These are phyloP conservation scores for Hypoxylon sp. DNA, from an alignment of 2,329 filamentous ascomycete species.

Conservation along the genomic window DNA sequence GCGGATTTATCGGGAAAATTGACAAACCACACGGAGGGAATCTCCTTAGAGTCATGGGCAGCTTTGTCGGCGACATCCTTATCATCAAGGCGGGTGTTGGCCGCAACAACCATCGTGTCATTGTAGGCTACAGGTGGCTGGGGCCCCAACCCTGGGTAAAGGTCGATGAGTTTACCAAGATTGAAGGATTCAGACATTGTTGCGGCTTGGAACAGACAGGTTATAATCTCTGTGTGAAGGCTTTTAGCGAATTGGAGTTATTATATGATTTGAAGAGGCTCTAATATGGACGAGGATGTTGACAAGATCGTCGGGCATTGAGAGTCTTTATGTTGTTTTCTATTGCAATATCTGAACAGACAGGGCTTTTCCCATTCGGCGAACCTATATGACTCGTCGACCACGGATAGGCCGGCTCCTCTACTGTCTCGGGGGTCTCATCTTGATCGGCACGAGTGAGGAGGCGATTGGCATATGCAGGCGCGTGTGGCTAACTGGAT, in stretches of 20 bases:
- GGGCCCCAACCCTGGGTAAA: neutral
- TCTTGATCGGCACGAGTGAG: neutral
- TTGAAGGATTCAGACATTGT: neutral
- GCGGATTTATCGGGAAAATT: neutral
- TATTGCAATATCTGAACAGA: neutral
- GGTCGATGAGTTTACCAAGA: neutral
- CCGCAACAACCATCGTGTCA: neutral
- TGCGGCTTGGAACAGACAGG: neutral
- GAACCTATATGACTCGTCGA: neutral
- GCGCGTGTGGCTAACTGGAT: neutral
- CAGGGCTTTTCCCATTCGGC: neutral
- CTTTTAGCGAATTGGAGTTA: too few relatives aligned
- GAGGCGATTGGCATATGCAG: neutral
- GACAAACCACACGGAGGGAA: neutral
- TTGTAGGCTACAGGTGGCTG: neutral
- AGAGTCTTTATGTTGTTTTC: neutral
- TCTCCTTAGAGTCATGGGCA: neutral
- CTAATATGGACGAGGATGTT: neutral
- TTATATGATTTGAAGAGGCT: neutral
- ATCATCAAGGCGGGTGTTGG: neutral
- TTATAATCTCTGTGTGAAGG: neutral
- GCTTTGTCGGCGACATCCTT: neutral
- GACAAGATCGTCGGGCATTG: neutral
- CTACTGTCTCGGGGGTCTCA: neutral
- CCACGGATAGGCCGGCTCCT: neutral